Evolutionary conservation across 73 alveolate genomes (phyloP).

Genomic region (Blepharisma stoltei): DNA sequence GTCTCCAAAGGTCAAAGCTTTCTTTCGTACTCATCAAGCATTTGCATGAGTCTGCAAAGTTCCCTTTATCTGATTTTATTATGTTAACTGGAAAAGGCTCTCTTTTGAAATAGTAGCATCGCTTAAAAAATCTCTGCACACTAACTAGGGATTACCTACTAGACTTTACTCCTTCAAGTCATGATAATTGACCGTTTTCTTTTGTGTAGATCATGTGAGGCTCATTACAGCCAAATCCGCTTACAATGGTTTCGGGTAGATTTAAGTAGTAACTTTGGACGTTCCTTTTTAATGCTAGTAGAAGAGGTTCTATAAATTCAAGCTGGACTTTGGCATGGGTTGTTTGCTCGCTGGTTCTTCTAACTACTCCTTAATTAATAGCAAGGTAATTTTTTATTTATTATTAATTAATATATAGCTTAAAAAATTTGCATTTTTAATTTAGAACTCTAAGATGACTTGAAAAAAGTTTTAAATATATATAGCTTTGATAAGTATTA

Average conservation of each 20-base stretch:
- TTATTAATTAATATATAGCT: no score
- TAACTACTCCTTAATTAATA: no score
- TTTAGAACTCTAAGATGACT: no score
- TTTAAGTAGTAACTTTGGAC: neutral
- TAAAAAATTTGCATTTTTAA: no score
- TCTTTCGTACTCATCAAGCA: neutral
- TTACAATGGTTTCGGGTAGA: slow-evolving; percentile 13
- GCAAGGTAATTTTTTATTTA: no score
- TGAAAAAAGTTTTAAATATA: no score
- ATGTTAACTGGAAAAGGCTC: slow-evolving; percentile 1
- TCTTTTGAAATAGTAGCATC: slow-evolving; percentile 21
- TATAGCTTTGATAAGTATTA: no score
- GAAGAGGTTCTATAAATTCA: neutral
- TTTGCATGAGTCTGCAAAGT: slow-evolving; percentile 10
- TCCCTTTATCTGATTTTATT: slow-evolving; percentile 6
- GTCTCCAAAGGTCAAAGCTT: neutral
- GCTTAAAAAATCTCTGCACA: slow-evolving; percentile 22
- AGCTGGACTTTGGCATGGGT: neutral
- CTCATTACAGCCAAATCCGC: neutral
- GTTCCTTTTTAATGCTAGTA: neutral
- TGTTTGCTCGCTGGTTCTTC: neutral
- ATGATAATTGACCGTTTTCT: neutral
- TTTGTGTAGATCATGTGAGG: neutral
- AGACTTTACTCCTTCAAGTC: neutral
- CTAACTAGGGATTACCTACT: neutral